Evolutionary conservation across 2,329 filamentous ascomycete genomes (phyloP).

Genomic region (Intubia oerlemansii): DNA sequence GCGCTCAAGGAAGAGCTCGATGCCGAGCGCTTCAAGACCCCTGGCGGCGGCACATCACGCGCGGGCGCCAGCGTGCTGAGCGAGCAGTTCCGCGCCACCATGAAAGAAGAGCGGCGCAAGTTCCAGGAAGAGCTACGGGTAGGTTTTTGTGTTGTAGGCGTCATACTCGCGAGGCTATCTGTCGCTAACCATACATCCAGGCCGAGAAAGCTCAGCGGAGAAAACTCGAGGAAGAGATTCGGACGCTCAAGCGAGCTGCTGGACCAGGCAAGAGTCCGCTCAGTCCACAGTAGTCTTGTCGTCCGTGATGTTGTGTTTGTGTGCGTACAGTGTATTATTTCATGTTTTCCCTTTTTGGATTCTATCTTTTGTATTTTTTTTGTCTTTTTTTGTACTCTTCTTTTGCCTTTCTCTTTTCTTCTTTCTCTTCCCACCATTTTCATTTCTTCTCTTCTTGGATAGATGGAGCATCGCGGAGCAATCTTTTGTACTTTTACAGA

Average conservation of each 20-base stretch:
- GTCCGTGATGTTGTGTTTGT: too few relatives aligned
- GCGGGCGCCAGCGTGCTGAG: conserved; percentile 29
- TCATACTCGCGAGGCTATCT: background rate
- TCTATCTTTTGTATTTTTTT: background rate
- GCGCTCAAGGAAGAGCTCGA: conserved; percentile 31
- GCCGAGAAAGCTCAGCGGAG: conserved; percentile 26
- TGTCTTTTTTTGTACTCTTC: background rate
- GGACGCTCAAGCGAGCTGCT: conserved; percentile 19
- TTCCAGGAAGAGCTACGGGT: conserved; percentile 33
- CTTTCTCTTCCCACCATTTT: background rate
- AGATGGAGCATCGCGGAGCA: too few relatives aligned
- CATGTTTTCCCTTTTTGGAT: too few relatives aligned
- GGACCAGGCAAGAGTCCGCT: conserved; percentile 21
- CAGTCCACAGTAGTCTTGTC: conserved; percentile 15
- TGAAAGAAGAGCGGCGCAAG: conserved; percentile 34
- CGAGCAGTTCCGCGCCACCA: conserved; percentile 32
- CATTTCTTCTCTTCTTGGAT: background rate
- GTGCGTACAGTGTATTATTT: background rate
- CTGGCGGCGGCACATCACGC: conserved; percentile 15
- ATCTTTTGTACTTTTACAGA: too few relatives aligned
- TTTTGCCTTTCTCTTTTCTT: background rate
- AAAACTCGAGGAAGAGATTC: conserved; percentile 28
- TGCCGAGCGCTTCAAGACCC: conserved; percentile 22
- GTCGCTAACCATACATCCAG: conserved; percentile 13
- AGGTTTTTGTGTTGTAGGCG: conserved; percentile 8